These are phyloP conservation scores for Forsythia suspensa DNA, from an alignment of 257 asterid species.

Conservation along the genomic window DNA sequence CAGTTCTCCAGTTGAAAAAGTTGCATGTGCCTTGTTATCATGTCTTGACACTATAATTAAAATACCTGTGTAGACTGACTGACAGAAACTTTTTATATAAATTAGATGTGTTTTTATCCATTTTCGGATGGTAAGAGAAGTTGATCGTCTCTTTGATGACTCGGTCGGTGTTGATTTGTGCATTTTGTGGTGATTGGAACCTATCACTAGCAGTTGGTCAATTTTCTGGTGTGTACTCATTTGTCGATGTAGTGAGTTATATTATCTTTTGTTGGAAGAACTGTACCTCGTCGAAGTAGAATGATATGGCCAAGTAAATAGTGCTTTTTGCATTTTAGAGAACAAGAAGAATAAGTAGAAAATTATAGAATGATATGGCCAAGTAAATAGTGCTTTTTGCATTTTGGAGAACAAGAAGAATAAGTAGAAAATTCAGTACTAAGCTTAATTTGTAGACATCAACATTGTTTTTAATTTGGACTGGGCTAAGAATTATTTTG, in stretches of 20 bases:
- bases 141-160: not conserved
- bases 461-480: too few relatives aligned
- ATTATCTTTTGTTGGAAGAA: not conserved
- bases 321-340: too few relatives aligned
- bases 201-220: not conserved
- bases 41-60: not conserved
- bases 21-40: not conserved
- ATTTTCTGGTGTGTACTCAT: not conserved
- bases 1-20: not conserved
- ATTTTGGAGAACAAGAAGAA: too few relatives aligned
- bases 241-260: not conserved
- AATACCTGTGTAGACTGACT: not conserved
- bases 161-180: not conserved
- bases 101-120: not conserved
- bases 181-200: not conserved
- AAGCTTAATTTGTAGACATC: too few relatives aligned
- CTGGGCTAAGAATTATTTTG: too few relatives aligned
- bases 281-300: not conserved
- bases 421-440: too few relatives aligned
- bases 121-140: too few relatives aligned
- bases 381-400: too few relatives aligned
- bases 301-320: too few relatives aligned
- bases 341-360: too few relatives aligned
- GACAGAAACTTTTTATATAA: too few relatives aligned
- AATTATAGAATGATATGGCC: not conserved